phyloP scores from a whole-genome alignment of 1,139 yeast genomes.

The Yamadazyma epiphylla region DNA sequence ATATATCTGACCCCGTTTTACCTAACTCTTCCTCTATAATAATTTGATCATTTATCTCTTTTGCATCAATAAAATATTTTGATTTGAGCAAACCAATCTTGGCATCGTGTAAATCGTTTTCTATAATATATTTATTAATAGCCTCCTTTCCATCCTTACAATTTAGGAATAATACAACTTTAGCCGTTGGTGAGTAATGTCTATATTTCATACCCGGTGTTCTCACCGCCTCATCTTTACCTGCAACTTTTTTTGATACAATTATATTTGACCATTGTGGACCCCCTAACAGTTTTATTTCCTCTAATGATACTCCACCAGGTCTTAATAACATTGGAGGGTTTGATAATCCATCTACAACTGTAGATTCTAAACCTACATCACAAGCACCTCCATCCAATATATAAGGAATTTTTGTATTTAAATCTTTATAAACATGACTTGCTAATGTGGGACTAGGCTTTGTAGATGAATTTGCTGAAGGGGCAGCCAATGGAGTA shows the following conservation, averaged over 20 bases:
- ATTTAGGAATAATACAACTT: conserved; percentile 64
- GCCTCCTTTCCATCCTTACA: conserved; percentile 43
- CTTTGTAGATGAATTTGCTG: conserved; percentile 92
- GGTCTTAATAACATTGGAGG: conserved; percentile 93
- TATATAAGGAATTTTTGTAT: conserved; percentile 78
- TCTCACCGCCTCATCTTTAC: conserved; percentile 64
- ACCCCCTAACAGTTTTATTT: conserved; percentile 64
- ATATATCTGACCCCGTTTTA: conserved; percentile 54
- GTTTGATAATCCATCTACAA: conserved; percentile 75
- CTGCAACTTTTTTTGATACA: conserved; percentile 65
- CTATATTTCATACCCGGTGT: conserved; percentile 98
- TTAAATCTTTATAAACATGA: conserved; percentile 77
- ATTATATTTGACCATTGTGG: conserved; percentile 56
- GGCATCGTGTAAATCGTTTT: conserved; percentile 11
- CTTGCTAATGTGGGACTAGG: conserved; percentile 90
- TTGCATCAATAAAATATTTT: conserved; percentile 24
- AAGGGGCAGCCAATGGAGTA: conserved; percentile 93
- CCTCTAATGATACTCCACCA: conserved; percentile 86
- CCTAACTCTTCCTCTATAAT: conserved; percentile 52
- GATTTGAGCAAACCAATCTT: conserved; percentile 50
- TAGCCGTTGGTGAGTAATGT: conserved; percentile 90
- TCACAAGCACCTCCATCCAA: conserved; percentile 86
- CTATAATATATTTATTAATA: conserved; percentile 21
- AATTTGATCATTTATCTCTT: conserved; percentile 17
- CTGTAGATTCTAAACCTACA: conserved; percentile 95